A percentile compares a stretch with the other conserved stretches of the same genome.
Conservation (phyloP, 2,329 filamentous ascomycete species). For the Diaporthe vexans region DNA sequence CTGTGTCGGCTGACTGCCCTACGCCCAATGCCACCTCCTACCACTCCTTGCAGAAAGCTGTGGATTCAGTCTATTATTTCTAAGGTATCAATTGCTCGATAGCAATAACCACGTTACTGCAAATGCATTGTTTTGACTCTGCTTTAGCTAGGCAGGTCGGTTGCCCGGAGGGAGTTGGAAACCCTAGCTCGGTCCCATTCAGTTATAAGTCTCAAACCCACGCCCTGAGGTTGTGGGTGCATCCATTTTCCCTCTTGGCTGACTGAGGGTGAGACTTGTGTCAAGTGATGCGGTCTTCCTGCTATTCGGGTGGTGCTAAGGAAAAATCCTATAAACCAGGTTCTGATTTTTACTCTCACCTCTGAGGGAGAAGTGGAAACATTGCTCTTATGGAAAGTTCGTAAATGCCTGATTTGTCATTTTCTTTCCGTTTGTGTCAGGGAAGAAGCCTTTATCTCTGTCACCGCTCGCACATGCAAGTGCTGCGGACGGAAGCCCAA, state of each 20-base stretch:
- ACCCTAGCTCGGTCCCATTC: no score
- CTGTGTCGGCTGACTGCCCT: neutral
- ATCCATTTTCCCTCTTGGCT: no score
- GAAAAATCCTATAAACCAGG: neutral
- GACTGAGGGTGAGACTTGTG: neutral
- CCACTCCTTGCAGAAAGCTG: neutral
- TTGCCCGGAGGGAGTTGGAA: no score
- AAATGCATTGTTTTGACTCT: neutral
- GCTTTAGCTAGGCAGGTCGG: neutral
- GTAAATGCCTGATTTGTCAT: neutral
- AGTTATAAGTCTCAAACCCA: no score
- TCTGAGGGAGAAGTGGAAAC: neutral
- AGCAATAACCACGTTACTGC: neutral
- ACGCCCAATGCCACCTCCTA: no score
- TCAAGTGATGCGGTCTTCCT: neutral
- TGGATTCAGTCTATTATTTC: neutral
- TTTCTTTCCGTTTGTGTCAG: neutral
- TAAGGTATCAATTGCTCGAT: neutral
- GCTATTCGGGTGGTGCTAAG: neutral
- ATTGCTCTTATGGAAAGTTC: neutral
- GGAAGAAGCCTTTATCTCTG: neutral
- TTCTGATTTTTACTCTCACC: neutral
- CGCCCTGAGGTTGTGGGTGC: no score
- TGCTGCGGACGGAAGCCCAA: neutral
- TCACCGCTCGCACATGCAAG: neutral